Percentiles rank a stretch among this genome's conserved stretches.
These are phyloP conservation scores for Phytopythium aichiense DNA, from an alignment of 352 stramenopile species.

Conservation along the genomic window DNA sequence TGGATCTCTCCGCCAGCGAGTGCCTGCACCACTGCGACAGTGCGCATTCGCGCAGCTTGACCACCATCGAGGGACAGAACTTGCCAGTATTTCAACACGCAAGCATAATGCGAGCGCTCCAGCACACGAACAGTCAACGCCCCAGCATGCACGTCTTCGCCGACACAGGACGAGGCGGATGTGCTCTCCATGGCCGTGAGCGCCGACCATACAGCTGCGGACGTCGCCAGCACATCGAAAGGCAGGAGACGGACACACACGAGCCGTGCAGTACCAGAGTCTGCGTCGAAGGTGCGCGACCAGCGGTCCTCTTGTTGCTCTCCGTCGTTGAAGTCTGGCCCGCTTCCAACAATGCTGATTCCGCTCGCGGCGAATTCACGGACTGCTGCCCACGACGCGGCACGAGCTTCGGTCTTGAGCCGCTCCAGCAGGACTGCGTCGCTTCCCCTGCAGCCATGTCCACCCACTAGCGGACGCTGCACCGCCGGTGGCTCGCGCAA, in stretches of 20 bases:
- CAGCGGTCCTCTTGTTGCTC: conserved; percentile 8
- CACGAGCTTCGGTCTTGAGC: neutral
- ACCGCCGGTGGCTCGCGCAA: conserved; percentile 9
- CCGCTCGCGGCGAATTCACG: neutral
- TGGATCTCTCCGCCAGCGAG: neutral
- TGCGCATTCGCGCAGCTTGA: neutral
- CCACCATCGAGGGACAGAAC: conserved; percentile 1
- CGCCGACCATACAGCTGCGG: conserved; percentile 10
- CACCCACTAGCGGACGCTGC: neutral
- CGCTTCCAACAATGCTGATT: neutral
- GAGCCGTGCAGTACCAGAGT: conserved; percentile 3
- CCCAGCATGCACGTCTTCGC: neutral
- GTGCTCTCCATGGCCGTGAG: conserved; percentile 3
- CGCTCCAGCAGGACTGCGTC: neutral
- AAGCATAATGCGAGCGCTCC: neutral
- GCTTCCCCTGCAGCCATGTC: neutral
- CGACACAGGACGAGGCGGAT: too few relatives aligned
- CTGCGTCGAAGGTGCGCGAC: conserved; percentile 9
- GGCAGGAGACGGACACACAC: conserved; percentile 14
- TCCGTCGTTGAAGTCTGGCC: neutral
- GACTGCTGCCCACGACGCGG: neutral
- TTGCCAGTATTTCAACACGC: neutral
- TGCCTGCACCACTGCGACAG: conserved; percentile 10
- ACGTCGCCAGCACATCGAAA: conserved; percentile 15
- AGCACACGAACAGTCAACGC: neutral